Conservation (phyloP, 2,329 filamentous ascomycete species). For the Diaporthe ampelina region DNA sequence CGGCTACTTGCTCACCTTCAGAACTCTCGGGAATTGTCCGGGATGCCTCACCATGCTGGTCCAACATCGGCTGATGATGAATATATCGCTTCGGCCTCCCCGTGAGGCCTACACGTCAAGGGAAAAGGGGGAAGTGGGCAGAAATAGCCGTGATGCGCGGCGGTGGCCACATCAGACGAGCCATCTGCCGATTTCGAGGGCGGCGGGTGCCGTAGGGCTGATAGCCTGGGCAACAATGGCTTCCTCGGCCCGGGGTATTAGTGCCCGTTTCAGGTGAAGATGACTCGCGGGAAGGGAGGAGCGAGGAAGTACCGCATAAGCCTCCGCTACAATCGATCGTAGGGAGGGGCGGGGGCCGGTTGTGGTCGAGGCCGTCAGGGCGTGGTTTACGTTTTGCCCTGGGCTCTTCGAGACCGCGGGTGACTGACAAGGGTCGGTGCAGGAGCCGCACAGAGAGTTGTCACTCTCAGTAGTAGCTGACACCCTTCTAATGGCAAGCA, state of each 20-base stretch:
- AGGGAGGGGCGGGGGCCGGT: neutral
- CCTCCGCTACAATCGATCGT: slow-evolving; percentile 11
- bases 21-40: neutral
- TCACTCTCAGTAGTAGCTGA: neutral
- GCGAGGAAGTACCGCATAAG: slow-evolving; percentile 7
- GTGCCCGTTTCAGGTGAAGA: slow-evolving; percentile 26
- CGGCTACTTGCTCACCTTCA: neutral
- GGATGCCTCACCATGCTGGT: neutral
- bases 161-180: neutral
- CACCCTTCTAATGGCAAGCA: neutral
- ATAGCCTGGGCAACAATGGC: neutral
- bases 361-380: neutral
- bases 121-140: neutral
- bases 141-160: neutral
- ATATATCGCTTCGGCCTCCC: slow-evolving; percentile 20
- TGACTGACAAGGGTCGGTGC: neutral
- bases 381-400: neutral
- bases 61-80: neutral
- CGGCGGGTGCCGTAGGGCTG: slow-evolving; percentile 20
- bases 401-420: neutral
- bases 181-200: slow-evolving; percentile 3
- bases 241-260: slow-evolving; percentile 1
- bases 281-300: slow-evolving; percentile 3
- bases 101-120: neutral
- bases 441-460: neutral